A percentile compares a stretch with the other conserved stretches of the same genome.
These are phyloP conservation scores for Citrullus mucosospermus DNA, from an alignment of 306 rosid genomes.

Conservation along the genomic window DNA sequence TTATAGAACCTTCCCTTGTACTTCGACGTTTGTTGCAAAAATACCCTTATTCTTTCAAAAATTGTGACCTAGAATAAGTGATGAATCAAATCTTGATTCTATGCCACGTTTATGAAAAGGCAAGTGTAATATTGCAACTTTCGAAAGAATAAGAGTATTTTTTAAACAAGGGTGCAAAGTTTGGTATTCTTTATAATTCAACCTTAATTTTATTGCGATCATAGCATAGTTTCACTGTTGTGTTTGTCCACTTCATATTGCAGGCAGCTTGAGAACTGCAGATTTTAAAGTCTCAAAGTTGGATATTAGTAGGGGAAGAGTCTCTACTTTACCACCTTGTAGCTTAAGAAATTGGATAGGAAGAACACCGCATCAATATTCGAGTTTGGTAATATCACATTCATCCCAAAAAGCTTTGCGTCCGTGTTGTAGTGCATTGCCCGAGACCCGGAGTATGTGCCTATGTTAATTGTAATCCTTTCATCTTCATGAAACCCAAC, in stretches of 20 bases:
- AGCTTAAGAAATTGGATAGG: constrained; percentile 38
- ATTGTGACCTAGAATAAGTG: no score
- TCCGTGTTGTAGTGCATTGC: constrained; percentile 10
- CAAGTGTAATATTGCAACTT: no score
- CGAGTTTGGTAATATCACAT: constrained; percentile 30
- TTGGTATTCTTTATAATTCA: no score
- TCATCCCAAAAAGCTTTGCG: constrained; percentile 19
- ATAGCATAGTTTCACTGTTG: background rate
- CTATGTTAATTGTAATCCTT: background rate
- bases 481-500: background rate
- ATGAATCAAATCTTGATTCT: no score
- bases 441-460: constrained; percentile 37
- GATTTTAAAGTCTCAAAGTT: constrained; percentile 31
- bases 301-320: constrained; percentile 24
- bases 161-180: no score
- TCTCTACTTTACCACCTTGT: constrained; percentile 23
- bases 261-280: constrained; percentile 60
- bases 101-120: no score
- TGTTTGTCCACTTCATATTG: background rate
- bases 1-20: no score
- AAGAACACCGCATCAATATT: constrained; percentile 26
- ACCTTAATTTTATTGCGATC: background rate
- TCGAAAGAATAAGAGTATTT: no score
- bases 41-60: no score
- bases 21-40: no score